phyloP scores from a whole-genome alignment of 805 yeast species.

The Lachancea kluyveri region DNA sequence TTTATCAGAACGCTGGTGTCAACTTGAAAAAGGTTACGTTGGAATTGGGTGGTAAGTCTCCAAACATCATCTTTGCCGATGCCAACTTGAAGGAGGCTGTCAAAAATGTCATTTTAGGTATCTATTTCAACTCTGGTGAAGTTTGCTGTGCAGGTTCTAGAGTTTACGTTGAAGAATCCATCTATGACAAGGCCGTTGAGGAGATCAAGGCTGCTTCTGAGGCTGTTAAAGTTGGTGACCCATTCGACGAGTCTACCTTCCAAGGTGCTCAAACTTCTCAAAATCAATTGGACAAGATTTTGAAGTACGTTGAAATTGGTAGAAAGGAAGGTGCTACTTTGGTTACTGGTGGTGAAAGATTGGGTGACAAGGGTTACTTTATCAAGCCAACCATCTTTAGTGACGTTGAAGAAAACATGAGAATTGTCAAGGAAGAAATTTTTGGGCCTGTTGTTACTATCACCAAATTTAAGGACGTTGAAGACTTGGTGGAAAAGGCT shows the following conservation, averaged over 20 bases:
- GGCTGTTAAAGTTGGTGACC: conserved; percentile 67
- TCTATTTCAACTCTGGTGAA: conserved; percentile 92
- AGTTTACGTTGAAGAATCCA: conserved; percentile 76
- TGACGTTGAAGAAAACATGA: conserved; percentile 61
- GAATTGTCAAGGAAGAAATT: conserved; percentile 69
- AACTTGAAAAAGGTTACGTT: conserved; percentile 85
- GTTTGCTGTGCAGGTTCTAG: conserved; percentile 95
- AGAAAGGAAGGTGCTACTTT: conserved; percentile 76
- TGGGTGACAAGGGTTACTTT: conserved; percentile 58
- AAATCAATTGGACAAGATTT: conserved; percentile 70
- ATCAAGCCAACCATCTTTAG: conserved; percentile 70
- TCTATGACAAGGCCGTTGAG: conserved; percentile 70
- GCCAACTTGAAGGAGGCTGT: conserved; percentile 75
- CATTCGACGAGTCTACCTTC: conserved; percentile 68
- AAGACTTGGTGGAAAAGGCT: conserved; percentile 72
- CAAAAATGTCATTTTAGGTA: conserved; percentile 70
- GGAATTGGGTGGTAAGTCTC: conserved; percentile 96
- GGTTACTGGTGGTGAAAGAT: conserved; percentile 63
- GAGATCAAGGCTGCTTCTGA: conserved; percentile 52
- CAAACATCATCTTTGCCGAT: conserved; percentile 82
- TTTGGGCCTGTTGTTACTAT: conserved; percentile 91
- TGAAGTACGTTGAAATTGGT: conserved; percentile 72
- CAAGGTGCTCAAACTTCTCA: conserved; percentile 93
- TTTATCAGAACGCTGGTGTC: conserved; percentile 75
- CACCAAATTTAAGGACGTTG: conserved; percentile 73